Evolutionary conservation across 139 green algal genomes (phyloP), one percentile per base, ranked within the genome.

Genomic region (Trebouxia sp.): DNA sequence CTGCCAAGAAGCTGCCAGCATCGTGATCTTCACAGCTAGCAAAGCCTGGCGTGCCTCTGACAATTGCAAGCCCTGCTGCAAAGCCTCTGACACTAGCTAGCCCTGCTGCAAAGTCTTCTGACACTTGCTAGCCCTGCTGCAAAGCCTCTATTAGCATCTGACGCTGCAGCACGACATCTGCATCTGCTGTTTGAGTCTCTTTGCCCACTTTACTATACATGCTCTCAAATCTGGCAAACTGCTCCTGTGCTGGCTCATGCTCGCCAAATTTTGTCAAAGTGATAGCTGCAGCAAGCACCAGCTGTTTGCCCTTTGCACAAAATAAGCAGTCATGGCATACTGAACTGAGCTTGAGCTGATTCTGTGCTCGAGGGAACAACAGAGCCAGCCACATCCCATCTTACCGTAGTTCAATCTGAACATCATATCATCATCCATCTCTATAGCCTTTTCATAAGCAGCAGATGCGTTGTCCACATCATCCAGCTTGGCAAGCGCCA

Each of bases 371-470:
- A 58, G 3, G 50, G 20, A 58, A 58, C 50, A 17, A 58, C 50
- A 58, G 50, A 32, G 66, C 14, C 17, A 51, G 35, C 9, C 15
- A 35, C 0, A 41, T 41, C 22, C 41, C 15, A 48, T 28, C 87
- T 79, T 82, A 91, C 90, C 91, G 51, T 94, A 94, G 85, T 96
- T 96, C 6, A 96, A 84, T 72, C 92, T 85, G 79, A 96, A 92
- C 14, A 94, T 39, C 12, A 85, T 84, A 39, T 87, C 80, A 14
- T 82, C 82, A 48, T 84, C 87, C 65, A 94, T 81, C 82, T 91
- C 86, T 35, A 94, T 84, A 32, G 91, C 92, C 81, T 91, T 92
- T 55, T 93, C 88, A 81, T 94, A 94, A 5, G 90, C 90, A 9
- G 84, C 76, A 75, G 83, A 91, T 22, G 92, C 88, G 65, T 96